Evolutionary conservation across 768 basidiomycete genomes (phyloP).

Genomic region (Termitomyces sp.): DNA sequence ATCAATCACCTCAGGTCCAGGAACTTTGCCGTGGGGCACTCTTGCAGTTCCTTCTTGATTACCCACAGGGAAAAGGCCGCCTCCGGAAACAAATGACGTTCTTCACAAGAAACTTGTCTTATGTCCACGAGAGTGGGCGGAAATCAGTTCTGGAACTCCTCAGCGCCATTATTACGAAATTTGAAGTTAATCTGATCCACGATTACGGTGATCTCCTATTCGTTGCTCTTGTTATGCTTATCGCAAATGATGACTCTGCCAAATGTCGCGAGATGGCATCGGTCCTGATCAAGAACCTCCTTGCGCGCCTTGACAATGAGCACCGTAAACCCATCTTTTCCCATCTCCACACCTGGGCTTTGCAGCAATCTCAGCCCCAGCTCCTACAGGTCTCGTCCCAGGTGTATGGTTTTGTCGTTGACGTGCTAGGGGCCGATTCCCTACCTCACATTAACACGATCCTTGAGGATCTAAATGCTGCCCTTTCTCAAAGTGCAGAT

Average conservation of each 20-base stretch:
- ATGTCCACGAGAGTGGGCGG: slow-evolving; percentile 86
- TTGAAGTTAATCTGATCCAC: slow-evolving; percentile 65
- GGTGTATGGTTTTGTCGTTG: slow-evolving; percentile 79
- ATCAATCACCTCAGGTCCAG: slow-evolving; percentile 86
- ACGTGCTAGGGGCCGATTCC: slow-evolving; percentile 52
- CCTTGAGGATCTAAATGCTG: slow-evolving; percentile 52
- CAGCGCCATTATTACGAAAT: slow-evolving; percentile 80
- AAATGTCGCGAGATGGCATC: slow-evolving; percentile 90
- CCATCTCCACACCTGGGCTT: slow-evolving; percentile 79
- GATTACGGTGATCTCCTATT: slow-evolving; percentile 91
- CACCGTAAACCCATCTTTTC: slow-evolving; percentile 55
- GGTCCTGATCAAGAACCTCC: slow-evolving; percentile 74
- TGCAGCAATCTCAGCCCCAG: slow-evolving; percentile 53
- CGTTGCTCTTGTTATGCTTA: slow-evolving; percentile 85
- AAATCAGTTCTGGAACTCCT: slow-evolving; percentile 93
- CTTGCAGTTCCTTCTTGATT: slow-evolving; percentile 94
- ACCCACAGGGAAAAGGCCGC: slow-evolving; percentile 93
- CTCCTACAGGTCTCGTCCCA: slow-evolving; percentile 76
- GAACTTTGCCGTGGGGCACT: slow-evolving; percentile 87
- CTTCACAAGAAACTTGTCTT: slow-evolving; percentile 88
- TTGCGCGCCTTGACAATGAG: slow-evolving; percentile 62
- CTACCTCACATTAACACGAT: slow-evolving; percentile 44
- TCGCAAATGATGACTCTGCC: slow-evolving; percentile 91
- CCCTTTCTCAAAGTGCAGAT: slow-evolving; percentile 43
- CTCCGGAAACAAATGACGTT: slow-evolving; percentile 87